A percentile compares a stretch with the other conserved stretches of the same genome.
These are phyloP conservation scores for Hypoxylon sp. DNA, from an alignment of 2,329 filamentous ascomycete genomes.

Conservation along the genomic window DNA sequence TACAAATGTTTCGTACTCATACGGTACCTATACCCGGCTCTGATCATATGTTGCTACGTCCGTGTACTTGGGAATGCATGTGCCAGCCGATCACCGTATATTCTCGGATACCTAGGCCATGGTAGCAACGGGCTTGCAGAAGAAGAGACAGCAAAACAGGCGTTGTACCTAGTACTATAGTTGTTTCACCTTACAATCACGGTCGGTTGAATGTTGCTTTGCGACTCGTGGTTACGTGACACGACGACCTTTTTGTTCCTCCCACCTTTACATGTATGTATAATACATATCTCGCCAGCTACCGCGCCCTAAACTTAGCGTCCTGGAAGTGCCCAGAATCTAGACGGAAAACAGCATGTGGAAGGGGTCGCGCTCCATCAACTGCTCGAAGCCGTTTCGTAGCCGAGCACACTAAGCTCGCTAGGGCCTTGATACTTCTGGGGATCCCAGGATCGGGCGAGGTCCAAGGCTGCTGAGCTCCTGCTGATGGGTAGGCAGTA, in stretches of 20 bases:
- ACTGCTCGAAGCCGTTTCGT: background rate
- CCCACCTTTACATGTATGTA: too few species aligned
- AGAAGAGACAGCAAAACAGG: background rate
- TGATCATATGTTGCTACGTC: slow-evolving; percentile 19
- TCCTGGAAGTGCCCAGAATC: background rate
- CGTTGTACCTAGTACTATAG: background rate
- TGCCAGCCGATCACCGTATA: too few species aligned
- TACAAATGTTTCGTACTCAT: background rate
- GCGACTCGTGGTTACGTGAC: slow-evolving; percentile 4
- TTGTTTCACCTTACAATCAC: background rate
- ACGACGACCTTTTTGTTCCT: background rate
- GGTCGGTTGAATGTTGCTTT: background rate
- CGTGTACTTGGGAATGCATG: slow-evolving; percentile 12
- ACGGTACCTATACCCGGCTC: slow-evolving; percentile 8
- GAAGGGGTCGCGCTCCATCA: slow-evolving; percentile 14
- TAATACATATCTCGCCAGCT: background rate
- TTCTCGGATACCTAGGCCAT: too few species aligned
- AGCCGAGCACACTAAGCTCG: background rate
- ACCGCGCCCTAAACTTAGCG: background rate
- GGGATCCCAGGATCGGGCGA: slow-evolving; percentile 15
- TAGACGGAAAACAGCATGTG: slow-evolving; percentile 5
- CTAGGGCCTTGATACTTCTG: background rate
- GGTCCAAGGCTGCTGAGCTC: slow-evolving; percentile 8
- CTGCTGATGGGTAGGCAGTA: slow-evolving; percentile 17
- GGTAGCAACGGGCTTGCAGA: slow-evolving; percentile 16